Conservation (phyloP, 441 rosid species). For the Daphne laureola region DNA sequence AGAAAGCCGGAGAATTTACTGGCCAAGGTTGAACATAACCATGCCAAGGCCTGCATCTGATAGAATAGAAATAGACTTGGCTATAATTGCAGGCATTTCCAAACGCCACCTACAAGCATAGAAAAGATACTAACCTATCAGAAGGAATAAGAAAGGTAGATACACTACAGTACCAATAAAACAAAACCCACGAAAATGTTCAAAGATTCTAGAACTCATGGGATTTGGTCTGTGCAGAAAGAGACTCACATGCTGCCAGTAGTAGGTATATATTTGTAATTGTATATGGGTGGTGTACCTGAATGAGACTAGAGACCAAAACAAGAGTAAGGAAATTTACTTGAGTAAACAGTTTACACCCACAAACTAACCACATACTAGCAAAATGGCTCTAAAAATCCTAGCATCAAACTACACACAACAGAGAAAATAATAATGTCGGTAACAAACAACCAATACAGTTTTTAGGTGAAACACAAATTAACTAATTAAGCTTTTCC, state of each 20-base stretch:
- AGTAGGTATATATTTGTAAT: no score
- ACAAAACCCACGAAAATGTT: not conserved
- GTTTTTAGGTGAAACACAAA: no score
- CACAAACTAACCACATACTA: no score
- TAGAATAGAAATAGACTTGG: conserved; percentile 92
- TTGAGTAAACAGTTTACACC: conserved; percentile 38
- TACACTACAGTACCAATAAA: not conserved
- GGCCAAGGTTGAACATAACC: conserved; percentile 99
- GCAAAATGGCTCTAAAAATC: no score
- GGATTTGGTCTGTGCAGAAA: conserved; percentile 14
- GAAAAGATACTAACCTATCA: no score
- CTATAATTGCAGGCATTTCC: conserved; percentile 86
- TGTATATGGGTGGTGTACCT: no score
- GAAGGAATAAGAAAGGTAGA: conserved; percentile 18
- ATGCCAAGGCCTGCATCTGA: conserved; percentile 99
- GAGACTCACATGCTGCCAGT: not conserved
- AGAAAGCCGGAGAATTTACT: conserved; percentile 27
- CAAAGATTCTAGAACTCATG: not conserved
- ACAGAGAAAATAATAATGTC: no score
- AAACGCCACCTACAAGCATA: conserved; percentile 64
- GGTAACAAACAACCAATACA: no score
- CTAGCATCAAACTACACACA: no score
- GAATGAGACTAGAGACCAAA: conserved; percentile 29
- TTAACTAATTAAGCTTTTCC: no score
- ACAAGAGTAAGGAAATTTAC: conserved; percentile 75